Base-by-base conservation (phyloP, 2,329 filamentous ascomycete genomes). In the Setomelanomma holmii region DNA sequence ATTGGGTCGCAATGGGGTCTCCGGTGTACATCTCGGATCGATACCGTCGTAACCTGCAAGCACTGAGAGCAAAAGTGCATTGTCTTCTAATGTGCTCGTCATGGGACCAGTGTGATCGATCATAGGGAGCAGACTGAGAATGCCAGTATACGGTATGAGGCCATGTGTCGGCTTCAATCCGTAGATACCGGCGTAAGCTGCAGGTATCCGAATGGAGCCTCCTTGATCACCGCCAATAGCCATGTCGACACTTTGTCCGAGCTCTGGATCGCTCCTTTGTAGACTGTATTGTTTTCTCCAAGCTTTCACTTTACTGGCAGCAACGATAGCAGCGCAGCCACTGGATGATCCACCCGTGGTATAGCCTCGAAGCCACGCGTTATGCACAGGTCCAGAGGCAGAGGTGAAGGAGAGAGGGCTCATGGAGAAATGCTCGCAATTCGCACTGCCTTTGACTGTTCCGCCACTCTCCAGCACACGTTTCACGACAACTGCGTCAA, bases 351-450 rank as follows among this genome's bases (percentile, higher is more conserved):
- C 74, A 34, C 74, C 74, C 1, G 73, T 73, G 1, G 69, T 72
- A 40, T 72, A 73, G 1, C 66, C 66, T n/a, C 61, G 59, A 8
- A 69, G 48, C 69, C 68, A 73, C 0, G 72, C 67, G 51, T 76
- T 75, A 23, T 81, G 75, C 2, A 82, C 78, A 1, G 74, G 71
- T 0, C 80, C 80, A 3, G 75, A 76, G n/a, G 78, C 73, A 0
- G 77, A 75, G 4, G 79, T 79, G 43, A 69, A 73, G 8, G 75
- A 78, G 14, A 79, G 55, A 4, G 74, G 75, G 8, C 75, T 75
- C 51, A 76, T 71, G 39, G 74, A 79, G 35, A 80, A 71, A 56
- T 81, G 80, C 61, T 82, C 80, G 54, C 80, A 82, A 3, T 77
- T 79, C 39, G 71, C 75, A 42, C 77, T 78, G 10, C 80, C 80